phyloP scores from a whole-genome alignment of 208 protist species.

The Wallacemonas rigidus region DNA sequence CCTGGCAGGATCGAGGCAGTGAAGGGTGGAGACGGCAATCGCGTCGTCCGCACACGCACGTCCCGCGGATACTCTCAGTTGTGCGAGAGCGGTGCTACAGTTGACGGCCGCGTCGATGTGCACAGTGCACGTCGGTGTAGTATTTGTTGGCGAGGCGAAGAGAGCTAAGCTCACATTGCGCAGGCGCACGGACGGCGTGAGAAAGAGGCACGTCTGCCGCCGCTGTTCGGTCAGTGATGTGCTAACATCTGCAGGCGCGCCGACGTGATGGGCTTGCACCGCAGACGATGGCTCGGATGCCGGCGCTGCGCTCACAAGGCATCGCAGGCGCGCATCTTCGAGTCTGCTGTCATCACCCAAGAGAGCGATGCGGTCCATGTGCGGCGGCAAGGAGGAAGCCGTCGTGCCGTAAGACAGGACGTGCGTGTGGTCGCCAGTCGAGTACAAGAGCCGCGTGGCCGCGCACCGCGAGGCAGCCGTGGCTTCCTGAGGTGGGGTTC shows the following conservation, averaged over 20 bases:
- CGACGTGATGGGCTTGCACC: background rate
- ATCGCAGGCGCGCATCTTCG: conserved; percentile 25
- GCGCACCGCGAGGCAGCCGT: background rate
- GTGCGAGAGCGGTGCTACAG: background rate
- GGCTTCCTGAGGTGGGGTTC: background rate
- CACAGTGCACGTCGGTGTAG: background rate
- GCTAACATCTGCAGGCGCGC: background rate
- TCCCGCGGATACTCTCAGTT: background rate
- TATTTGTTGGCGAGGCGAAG: background rate
- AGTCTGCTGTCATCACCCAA: conserved; percentile 21
- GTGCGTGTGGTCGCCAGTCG: conserved; percentile 26
- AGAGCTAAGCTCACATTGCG: conserved; percentile 30
- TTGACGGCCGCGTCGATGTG: background rate
- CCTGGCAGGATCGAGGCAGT: background rate
- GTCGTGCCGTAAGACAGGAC: conserved; percentile 5
- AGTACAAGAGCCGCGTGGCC: conserved; percentile 14
- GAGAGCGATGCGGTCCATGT: conserved; percentile 31
- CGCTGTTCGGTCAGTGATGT: background rate
- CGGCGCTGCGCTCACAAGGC: background rate
- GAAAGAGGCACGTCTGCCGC: conserved; percentile 14
- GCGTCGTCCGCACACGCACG: background rate
- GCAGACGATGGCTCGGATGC: too few relatives aligned
- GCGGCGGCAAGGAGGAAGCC: background rate
- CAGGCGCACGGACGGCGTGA: conserved; percentile 15
- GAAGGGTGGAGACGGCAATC: background rate